Evolutionary conservation across 768 basidiomycete species (phyloP), one percentile per base, ranked within the genome.

Genomic region (Tulasnella sp.): DNA sequence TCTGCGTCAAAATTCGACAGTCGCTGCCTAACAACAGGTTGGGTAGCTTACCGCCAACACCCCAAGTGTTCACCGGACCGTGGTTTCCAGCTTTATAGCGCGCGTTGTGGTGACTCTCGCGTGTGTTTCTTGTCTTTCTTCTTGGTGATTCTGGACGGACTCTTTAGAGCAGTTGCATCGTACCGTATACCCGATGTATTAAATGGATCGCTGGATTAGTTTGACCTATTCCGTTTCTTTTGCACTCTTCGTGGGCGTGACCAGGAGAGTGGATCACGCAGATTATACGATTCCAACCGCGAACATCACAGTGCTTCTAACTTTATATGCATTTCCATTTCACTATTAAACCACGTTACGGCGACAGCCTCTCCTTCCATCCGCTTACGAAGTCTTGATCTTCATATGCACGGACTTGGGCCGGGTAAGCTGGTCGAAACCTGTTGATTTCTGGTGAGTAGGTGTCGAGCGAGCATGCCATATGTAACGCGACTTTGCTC

Each of bases 391-490:
- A 12, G 75, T 64, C 22, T 22, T 59, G 16, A 63, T 85, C 81
- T 93, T 92, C 89, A 93, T 91, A 77, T 92, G 87, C 22, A 94
- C 87, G 0, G 86, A 88, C 81, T 94, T 93, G 6, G 89, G 86
- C 74, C 89, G 83, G 17, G 92, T 94, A 26, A 94, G 83, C 76
- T 94, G 92, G 77, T 94, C 91, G 77, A 90, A 94, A 0, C 92
- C 92, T 92, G 63, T 36, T n/a, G n/a, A n/a, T n/a, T n/a, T n/a
- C n/a, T 19, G 66, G 12, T 12, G 11, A 11, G 14, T 37, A 39
- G 16, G 29, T 41, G 65, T 39, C 17, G 14, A 22, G 22, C 26
- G 14, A 7, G 14, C 40, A 8, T 34, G 9, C 14, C 26, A 42
- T 12, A 44, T 6, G 29, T 2, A 39, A 35, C 22, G 41, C 41